Evolutionary conservation across 2,329 filamentous ascomycete species (phyloP).

Genomic region (Piedraia hortae): DNA sequence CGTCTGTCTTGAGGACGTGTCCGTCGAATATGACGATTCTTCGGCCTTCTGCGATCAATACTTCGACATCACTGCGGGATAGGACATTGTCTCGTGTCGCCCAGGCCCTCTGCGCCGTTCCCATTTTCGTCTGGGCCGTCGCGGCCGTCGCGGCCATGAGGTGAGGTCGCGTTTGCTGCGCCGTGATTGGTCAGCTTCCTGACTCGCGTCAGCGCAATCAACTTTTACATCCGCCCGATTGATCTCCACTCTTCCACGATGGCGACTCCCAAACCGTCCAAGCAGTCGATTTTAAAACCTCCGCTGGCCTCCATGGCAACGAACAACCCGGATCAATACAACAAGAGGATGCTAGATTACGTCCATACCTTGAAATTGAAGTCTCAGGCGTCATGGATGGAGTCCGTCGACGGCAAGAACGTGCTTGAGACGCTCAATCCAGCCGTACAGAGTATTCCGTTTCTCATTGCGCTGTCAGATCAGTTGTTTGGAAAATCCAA

Average conservation of each 20-base stretch:
- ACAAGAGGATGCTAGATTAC: conserved; percentile 13
- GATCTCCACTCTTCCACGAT: conserved; percentile 1
- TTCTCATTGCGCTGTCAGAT: conserved; percentile 25
- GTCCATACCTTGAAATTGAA: conserved; percentile 13
- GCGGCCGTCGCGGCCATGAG: neutral
- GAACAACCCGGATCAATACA: conserved; percentile 12
- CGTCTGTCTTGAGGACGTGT: conserved; percentile 62
- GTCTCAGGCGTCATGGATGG: conserved; percentile 10
- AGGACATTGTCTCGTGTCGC: conserved; percentile 7
- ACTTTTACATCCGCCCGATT: neutral
- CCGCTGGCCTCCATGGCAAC: conserved; percentile 13
- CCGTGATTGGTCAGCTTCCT: too few species aligned
- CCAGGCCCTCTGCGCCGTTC: too few species aligned
- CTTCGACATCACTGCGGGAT: conserved; percentile 29
- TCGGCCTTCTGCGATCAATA: conserved; percentile 54
- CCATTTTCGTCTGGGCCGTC: too few species aligned
- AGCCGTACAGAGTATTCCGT: conserved; percentile 29
- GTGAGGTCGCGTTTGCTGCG: conserved; percentile 1
- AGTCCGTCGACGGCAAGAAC: conserved; percentile 15
- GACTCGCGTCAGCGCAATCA: too few species aligned
- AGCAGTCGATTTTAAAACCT: conserved; percentile 4
- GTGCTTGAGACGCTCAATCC: conserved; percentile 25
- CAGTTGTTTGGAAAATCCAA: conserved; percentile 5
- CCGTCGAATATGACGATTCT: conserved; percentile 57
- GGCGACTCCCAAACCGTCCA: neutral